These are phyloP conservation scores for Laetiporus sulphureus DNA, from an alignment of 1,284 basidiomycete species.

Conservation along the genomic window DNA sequence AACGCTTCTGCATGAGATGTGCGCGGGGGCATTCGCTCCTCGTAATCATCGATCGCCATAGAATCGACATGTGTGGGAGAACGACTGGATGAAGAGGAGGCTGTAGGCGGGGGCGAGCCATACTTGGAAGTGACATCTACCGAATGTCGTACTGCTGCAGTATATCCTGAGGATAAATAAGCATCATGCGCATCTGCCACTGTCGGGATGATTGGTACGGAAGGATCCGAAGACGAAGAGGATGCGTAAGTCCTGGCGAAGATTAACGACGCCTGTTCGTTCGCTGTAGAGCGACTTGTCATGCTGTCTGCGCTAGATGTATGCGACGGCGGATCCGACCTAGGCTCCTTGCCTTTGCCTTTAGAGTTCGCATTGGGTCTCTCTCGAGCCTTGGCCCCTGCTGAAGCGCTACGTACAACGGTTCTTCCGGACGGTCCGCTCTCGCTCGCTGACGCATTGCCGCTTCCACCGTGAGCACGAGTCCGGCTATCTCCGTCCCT, in stretches of 20 bases:
- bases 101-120: neutral
- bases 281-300: constrained; percentile 11
- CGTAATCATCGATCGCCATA: constrained; percentile 33
- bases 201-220: constrained; percentile 12
- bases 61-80: constrained; percentile 10
- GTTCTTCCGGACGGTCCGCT: no score
- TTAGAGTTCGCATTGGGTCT: constrained; percentile 9
- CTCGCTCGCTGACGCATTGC: no score
- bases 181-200: constrained; percentile 11
- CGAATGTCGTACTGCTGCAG: constrained; percentile 11
- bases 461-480: constrained; percentile 6
- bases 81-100: neutral
- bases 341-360: constrained; percentile 10
- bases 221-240: constrained; percentile 10
- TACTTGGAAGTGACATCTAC: constrained; percentile 5
- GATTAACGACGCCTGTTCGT: constrained; percentile 19
- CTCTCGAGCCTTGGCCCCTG: constrained; percentile 9
- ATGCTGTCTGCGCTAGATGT: constrained; percentile 19
- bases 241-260: constrained; percentile 13
- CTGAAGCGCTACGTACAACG: no score
- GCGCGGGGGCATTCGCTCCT: constrained; percentile 34
- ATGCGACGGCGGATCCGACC: constrained; percentile 3
- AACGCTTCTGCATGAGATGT: constrained; percentile 73
- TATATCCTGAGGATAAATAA: no score
- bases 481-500: constrained; percentile 31